Evolutionary conservation across 768 basidiomycete species (phyloP).

Genomic region (Basidioascus undulatus): DNA sequence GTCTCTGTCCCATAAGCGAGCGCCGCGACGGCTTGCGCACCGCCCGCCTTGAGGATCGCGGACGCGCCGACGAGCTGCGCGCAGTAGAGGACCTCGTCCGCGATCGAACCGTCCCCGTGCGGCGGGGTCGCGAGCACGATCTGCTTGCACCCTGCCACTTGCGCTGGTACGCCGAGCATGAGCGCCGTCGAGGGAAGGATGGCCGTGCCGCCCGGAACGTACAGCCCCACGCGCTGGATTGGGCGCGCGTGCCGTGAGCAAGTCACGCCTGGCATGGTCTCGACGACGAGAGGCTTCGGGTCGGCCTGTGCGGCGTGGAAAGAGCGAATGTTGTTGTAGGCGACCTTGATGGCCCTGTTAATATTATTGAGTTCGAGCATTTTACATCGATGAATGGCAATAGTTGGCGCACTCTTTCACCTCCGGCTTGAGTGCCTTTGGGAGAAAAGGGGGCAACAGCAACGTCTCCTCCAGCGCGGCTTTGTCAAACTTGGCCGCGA

Average conservation of each 20-base stretch:
- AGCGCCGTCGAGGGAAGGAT: constrained; percentile 86
- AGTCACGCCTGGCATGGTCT: constrained; percentile 94
- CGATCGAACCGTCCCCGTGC: constrained; percentile 68
- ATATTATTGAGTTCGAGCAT: constrained; percentile 40
- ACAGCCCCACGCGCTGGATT: constrained; percentile 86
- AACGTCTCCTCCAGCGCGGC: constrained; percentile 43
- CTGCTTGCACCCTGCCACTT: constrained; percentile 80
- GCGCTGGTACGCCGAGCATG: constrained; percentile 93
- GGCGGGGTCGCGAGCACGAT: constrained; percentile 95
- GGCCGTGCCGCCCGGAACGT: constrained; percentile 93
- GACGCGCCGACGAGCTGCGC: constrained; percentile 75
- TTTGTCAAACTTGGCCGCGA: constrained; percentile 85
- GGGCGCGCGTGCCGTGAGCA: constrained; percentile 86
- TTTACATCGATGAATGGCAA: too few species aligned
- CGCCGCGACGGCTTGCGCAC: constrained; percentile 85
- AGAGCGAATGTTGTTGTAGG: constrained; percentile 60
- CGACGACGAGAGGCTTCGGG: constrained; percentile 37
- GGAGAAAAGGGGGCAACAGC: constrained; percentile 19
- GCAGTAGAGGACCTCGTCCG: constrained; percentile 93
- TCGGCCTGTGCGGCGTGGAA: constrained; percentile 45
- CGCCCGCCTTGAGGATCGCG: constrained; percentile 78
- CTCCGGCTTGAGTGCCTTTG: constrained; percentile 52
- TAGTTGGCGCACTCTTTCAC: constrained; percentile 17
- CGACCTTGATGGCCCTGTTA: constrained; percentile 58
- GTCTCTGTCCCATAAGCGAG: constrained; percentile 89